Conservation (phyloP, 495 filamentous ascomycete genomes). For the Penicillium psychrofluorescens region DNA sequence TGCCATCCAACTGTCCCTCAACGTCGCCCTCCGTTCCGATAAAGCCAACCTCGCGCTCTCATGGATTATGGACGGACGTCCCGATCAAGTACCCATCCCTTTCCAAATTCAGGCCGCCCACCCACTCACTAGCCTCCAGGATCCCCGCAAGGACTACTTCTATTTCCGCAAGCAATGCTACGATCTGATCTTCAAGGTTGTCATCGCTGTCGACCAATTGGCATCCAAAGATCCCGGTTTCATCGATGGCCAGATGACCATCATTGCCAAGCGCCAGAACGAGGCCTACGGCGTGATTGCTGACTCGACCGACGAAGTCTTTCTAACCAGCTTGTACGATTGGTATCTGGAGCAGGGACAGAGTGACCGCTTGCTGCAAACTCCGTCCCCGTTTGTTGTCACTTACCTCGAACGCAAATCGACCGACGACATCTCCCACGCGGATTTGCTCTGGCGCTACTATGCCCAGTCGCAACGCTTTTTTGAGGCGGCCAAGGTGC, state of each 20-base stretch:
- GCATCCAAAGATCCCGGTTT: slow-evolving; percentile 57
- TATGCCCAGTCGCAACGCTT: slow-evolving; percentile 71
- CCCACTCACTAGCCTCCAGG: slow-evolving; percentile 32
- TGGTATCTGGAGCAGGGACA: slow-evolving; percentile 86
- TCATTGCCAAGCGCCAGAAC: slow-evolving; percentile 64
- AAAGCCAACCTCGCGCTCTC: slow-evolving; percentile 72
- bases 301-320: slow-evolving; percentile 79
- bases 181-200: slow-evolving; percentile 67
- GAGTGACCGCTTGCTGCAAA: slow-evolving; percentile 74
- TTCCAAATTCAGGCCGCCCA: not conserved
- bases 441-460: slow-evolving; percentile 89
- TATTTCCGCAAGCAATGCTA: slow-evolving; percentile 73
- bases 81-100: slow-evolving; percentile 35
- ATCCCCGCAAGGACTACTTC: slow-evolving; percentile 60
- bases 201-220: slow-evolving; percentile 66
- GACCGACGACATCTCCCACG: slow-evolving; percentile 58
- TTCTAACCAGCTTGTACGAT: slow-evolving; percentile 90
- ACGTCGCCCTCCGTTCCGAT: slow-evolving; percentile 74
- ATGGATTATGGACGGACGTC: slow-evolving; percentile 62
- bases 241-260: slow-evolving; percentile 69
- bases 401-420: slow-evolving; percentile 77
- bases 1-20: slow-evolving; percentile 81
- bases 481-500: slow-evolving; percentile 79
- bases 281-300: slow-evolving; percentile 88
- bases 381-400: slow-evolving; percentile 75